Base-by-base conservation (phyloP, 1,139 yeast species). In the Protomyces macrosporus region DNA sequence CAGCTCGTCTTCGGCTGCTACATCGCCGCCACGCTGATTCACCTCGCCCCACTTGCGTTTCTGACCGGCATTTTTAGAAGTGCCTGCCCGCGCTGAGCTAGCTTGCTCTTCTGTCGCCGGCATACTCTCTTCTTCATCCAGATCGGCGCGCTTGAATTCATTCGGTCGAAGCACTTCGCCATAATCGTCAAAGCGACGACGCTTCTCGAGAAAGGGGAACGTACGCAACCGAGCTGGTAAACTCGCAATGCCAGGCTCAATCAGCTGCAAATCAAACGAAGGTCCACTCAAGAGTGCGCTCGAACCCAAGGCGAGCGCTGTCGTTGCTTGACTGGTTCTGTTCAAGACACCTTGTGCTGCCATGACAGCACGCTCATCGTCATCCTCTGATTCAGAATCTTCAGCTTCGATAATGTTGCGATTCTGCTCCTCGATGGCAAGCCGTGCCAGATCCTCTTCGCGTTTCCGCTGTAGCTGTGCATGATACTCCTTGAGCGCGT, bases 171-270 rank as follows among this genome's bases (percentile, higher is more conserved):
- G 82, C 1, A 85, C 76, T 66, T 84, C 86, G 33, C 98, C 98
- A 72, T 90, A 91, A 71, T 91, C 98, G 72, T 91, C 97, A 58
- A 81, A 78, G 68, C 85, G 83, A 33, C 81, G 78, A 67, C 84
- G 82, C 45, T 53, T 54, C 1, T 82, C 81, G 7, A 81, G 77
- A 69, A 79, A 84, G 10, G 96, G 97, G 70, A 90, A 90, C 87
- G 87, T 87, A 55, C 86, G 84, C 63, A 51, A 58, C 23, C 67
- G 62, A 5, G 63, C 54, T 14, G 59, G 65, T 10, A 65, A 48
- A 32, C 35, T 55, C 12, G 45, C 55, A 30, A 50, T 57, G 35
- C 45, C 54, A 16, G 56, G 66, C 53, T 55, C 63, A n/a, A 45
- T 60, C n/a, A 66, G 53, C 30, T 57, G 45, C 52, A 66, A 30